Percentiles rank a stretch among this genome's conserved stretches.
These are phyloP conservation scores for Prunus yedoensis DNA, from an alignment of 331 rosid genomes.

Conservation along the genomic window DNA sequence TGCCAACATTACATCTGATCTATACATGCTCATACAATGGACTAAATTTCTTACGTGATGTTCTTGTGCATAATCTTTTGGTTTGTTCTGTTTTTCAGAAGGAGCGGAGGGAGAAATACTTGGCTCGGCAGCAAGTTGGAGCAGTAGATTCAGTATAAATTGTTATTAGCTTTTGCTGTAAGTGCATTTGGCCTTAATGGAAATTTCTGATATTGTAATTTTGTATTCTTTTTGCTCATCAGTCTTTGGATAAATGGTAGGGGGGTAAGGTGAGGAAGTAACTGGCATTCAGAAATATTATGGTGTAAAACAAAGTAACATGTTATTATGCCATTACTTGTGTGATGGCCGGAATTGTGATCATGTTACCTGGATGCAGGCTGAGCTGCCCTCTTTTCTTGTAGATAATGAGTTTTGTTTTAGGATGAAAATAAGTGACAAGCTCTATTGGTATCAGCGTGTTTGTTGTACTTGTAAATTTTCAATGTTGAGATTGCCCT, in stretches of 20 bases:
- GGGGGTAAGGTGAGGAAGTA: slow-evolving; percentile 15
- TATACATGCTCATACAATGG: neutral
- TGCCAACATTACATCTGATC: neutral
- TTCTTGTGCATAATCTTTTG: neutral
- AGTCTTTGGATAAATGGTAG: slow-evolving; percentile 19
- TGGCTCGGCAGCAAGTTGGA: slow-evolving; percentile 86
- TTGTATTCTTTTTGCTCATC: slow-evolving; percentile 22
- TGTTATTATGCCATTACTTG: slow-evolving; percentile 10
- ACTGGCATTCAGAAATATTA: neutral
- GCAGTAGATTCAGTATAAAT: slow-evolving; percentile 58
- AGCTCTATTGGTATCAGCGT: neutral
- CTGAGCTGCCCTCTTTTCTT: slow-evolving; percentile 42
- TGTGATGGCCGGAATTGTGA: slow-evolving; percentile 9
- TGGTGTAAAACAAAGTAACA: neutral
- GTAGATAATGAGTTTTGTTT: slow-evolving; percentile 62
- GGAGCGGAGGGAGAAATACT: slow-evolving; percentile 88
- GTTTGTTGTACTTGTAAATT: slow-evolving; percentile 8
- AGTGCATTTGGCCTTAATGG: slow-evolving; percentile 23
- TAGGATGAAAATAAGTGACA: slow-evolving; percentile 36
- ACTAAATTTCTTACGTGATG: neutral
- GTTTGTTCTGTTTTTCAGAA: slow-evolving; percentile 44
- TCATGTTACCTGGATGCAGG: slow-evolving; percentile 23
- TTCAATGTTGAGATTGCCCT: neutral
- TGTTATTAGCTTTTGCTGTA: slow-evolving; percentile 21
- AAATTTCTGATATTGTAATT: neutral